Evolutionary conservation across 768 basidiomycete species (phyloP).

Genomic region (Pleurotus tuoliensis): DNA sequence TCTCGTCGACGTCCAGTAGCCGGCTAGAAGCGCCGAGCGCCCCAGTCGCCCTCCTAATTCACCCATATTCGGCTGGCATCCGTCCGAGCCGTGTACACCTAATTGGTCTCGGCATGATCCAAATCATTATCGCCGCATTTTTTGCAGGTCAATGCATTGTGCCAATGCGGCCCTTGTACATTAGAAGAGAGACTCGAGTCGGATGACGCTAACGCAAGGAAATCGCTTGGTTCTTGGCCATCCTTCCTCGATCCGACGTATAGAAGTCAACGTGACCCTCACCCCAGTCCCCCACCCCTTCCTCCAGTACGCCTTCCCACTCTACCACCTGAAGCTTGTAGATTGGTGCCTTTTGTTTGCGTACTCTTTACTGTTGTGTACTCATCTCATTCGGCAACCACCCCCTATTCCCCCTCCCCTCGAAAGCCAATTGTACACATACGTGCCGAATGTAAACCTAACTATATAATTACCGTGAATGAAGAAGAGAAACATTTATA

Average conservation of each 20-base stretch:
- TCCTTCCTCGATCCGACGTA: neutral
- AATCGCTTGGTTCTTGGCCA: neutral
- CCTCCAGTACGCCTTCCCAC: too few species aligned
- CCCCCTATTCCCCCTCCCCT: too few species aligned
- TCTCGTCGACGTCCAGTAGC: constrained; percentile 79
- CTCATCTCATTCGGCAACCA: too few species aligned
- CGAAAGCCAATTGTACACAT: too few species aligned
- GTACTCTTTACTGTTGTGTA: too few species aligned
- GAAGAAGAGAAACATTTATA: too few species aligned
- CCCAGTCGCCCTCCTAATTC: constrained; percentile 6
- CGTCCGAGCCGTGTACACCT: constrained; percentile 4
- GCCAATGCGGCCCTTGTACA: neutral
- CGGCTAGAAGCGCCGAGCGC: constrained; percentile 5
- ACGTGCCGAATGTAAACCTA: too few species aligned
- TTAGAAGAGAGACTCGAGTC: neutral
- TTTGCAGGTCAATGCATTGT: constrained; percentile 4
- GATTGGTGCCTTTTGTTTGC: too few species aligned
- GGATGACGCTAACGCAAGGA: neutral
- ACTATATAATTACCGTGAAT: too few species aligned
- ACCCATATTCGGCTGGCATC: constrained; percentile 3
- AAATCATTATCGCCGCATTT: constrained; percentile 1
- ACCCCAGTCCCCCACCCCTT: too few species aligned
- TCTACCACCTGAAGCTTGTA: too few species aligned
- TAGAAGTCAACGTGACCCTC: neutral
- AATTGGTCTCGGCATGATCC: neutral